These are phyloP conservation scores for Hypoxylon fuscum DNA, from an alignment of 495 filamentous ascomycete genomes.

Conservation along the genomic window DNA sequence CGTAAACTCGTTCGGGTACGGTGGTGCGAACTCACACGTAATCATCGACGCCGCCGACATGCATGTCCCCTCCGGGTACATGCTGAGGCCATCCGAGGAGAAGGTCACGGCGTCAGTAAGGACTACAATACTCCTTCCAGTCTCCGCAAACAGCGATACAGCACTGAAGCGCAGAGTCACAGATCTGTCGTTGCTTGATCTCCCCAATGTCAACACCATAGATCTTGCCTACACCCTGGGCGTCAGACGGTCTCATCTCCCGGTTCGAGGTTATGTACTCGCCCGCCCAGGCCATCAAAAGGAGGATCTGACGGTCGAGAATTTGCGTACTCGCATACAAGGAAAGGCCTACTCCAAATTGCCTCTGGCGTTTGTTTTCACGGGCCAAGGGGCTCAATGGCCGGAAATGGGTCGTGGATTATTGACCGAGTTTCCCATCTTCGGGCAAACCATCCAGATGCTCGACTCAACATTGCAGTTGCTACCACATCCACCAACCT, in stretches of 20 bases:
- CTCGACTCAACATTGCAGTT: constrained; percentile 24
- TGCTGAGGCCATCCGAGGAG: too few species aligned
- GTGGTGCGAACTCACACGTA: constrained; percentile 53
- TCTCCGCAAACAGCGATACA: too few species aligned
- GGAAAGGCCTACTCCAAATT: too few species aligned
- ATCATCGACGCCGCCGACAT: constrained; percentile 40
- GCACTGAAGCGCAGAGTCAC: too few species aligned
- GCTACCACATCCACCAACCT: background rate
- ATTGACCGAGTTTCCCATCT: background rate
- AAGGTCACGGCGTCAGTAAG: too few species aligned
- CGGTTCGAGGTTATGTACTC: constrained; percentile 35
- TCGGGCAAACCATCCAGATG: background rate
- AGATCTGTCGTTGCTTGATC: too few species aligned
- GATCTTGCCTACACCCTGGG: constrained; percentile 48
- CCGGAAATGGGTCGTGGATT: constrained; percentile 22
- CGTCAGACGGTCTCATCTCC: constrained; percentile 28
- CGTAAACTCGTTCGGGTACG: constrained; percentile 57
- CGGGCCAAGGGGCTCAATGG: constrained; percentile 39
- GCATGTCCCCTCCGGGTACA: background rate
- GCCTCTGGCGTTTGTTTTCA: constrained; percentile 19
- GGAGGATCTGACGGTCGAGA: background rate
- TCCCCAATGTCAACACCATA: too few species aligned
- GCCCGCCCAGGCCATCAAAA: constrained; percentile 3
- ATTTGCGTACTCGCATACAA: background rate
- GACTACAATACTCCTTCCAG: too few species aligned